Conservation (phyloP, 305 asterid genomes). For the Stenogyne calaminthoides region DNA sequence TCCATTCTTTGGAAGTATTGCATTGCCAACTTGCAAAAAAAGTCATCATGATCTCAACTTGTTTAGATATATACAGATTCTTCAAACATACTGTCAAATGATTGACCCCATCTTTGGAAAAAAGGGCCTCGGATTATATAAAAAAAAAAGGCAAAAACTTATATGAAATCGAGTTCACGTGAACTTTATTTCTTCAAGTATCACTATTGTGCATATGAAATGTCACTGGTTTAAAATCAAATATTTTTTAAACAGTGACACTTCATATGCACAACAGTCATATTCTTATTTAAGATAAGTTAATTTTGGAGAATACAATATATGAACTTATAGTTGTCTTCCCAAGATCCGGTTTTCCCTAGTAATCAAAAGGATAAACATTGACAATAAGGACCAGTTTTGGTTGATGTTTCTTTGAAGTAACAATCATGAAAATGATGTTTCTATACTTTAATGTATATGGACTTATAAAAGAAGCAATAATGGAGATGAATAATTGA, state of each 20-base stretch:
- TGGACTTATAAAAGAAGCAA: background rate
- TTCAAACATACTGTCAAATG: constrained; percentile 2
- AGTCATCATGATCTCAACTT: constrained; percentile 28
- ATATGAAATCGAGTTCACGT: too few relatives aligned
- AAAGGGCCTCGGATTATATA: background rate
- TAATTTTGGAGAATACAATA: background rate
- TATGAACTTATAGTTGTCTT: too few relatives aligned
- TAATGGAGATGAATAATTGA: background rate
- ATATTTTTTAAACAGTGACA: too few relatives aligned
- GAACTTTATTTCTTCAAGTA: too few relatives aligned
- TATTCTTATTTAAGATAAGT: background rate
- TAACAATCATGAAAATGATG: constrained; percentile 18
- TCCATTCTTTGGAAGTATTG: constrained; percentile 16
- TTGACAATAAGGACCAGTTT: background rate
- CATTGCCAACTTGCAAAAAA: constrained; percentile 31
- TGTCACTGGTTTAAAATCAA: too few relatives aligned
- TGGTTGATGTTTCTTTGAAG: constrained; percentile 11
- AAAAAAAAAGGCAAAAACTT: background rate
- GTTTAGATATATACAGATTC: constrained; percentile 5
- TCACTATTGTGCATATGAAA: too few relatives aligned
- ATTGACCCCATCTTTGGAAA: constrained; percentile 14
- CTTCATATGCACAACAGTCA: too few relatives aligned
- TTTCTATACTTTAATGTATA: background rate
- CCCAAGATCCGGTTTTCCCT: too few relatives aligned
- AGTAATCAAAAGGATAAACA: too few relatives aligned